Evolutionary conservation across 768 basidiomycete species (phyloP), one percentile per base, ranked within the genome.

Genomic region (Tricholomella constricta): DNA sequence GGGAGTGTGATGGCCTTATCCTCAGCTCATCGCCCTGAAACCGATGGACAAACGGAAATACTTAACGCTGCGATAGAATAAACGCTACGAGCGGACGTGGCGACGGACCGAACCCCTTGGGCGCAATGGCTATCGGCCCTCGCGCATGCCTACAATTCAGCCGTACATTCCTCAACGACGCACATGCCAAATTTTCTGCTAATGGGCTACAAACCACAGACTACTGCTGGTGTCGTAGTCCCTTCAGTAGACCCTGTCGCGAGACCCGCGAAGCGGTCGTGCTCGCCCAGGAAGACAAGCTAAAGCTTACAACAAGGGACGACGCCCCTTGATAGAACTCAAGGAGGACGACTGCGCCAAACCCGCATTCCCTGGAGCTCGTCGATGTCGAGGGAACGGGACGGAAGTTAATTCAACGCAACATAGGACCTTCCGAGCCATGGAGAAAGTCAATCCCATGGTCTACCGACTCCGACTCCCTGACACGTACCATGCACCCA

Each of bases 1-100:
- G 35, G 43, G 1, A 53, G 23, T 11, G 17, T 20, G 2, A 53
- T 41, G 44, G 29, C 43, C 6, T 11, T 35, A n/a, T 35, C 34
- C 34, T 35, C 34, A 4, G 8, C 32, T 37, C 14, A 45, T 9
- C 51, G 76, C 48, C 74, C 72, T 0, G 71, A 76, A 52, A 67
- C 72, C 0, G 69, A 78, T 52, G 70, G 74, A 2, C 70, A 73
- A 31, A 68, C 45, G 1, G 45, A 54, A 36, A n/a, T 44, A 3
- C 25, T 54, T 9, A 51, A 51, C 19, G 17, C 23, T 6, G 12
- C 23, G 15, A 36, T 51, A 3, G 38, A 51, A 34, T 11, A 62
- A 23, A 67, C 65, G 59, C 43, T 72, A 0, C 52, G 63, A 2
- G 65, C 67, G 0, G 72, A 65, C 35, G 65, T 67, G 2, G 57